Evolutionary conservation across 768 basidiomycete genomes (phyloP).

Genomic region (Russula vinacea): DNA sequence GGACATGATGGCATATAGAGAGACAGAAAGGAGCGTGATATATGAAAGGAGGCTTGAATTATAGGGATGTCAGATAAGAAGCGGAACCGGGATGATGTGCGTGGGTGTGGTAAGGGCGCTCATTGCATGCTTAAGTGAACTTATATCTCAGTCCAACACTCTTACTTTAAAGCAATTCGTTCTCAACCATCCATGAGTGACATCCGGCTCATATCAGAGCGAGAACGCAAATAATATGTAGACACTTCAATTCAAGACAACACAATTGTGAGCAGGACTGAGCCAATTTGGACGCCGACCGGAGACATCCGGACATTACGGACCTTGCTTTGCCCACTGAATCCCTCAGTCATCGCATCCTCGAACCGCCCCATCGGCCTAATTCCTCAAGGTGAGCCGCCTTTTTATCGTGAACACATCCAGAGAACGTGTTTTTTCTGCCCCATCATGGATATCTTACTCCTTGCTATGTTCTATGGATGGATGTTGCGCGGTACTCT

Average conservation of each 20-base stretch:
- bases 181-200: conserved; percentile 6
- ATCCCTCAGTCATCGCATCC: conserved; percentile 6
- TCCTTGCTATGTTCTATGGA: conserved; percentile 22
- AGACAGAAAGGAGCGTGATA: conserved; percentile 27
- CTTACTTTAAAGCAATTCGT: conserved; percentile 2
- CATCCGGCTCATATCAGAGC: conserved; percentile 7
- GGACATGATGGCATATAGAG: conserved; percentile 28
- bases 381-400: conserved; percentile 60
- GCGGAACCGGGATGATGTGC: conserved; percentile 8
- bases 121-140: conserved; percentile 2
- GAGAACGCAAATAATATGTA: neutral
- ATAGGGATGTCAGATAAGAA: conserved; percentile 28
- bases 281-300: conserved; percentile 13
- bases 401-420: conserved; percentile 33
- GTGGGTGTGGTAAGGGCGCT: conserved; percentile 17
- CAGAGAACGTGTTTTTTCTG: conserved; percentile 9
- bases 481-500: conserved; percentile 29
- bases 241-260: neutral
- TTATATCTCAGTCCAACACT: neutral
- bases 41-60: conserved; percentile 17
- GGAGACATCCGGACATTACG: conserved; percentile 18
- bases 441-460: conserved; percentile 23
- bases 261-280: neutral
- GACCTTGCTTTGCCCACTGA: neutral
- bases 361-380: conserved; percentile 32